Evolutionary conservation across 495 filamentous ascomycete species (phyloP), one percentile per base, ranked within the genome.

Genomic region (Penicillium silybi): DNA sequence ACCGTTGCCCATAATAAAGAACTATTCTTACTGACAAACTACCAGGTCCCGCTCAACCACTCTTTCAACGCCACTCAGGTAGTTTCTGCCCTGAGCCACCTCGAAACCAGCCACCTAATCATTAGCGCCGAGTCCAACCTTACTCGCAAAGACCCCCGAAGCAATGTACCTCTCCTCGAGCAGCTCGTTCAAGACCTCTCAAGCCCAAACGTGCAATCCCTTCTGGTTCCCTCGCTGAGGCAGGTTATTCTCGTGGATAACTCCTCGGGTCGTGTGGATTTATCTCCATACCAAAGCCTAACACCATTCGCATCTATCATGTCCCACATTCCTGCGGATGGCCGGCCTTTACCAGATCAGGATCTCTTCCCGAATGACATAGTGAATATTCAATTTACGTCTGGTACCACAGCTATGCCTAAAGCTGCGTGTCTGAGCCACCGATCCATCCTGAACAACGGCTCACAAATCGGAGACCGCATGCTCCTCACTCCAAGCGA

Each of bases 321-420:
- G 32, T 69, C 81, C 3, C 54, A 77, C 19, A 65, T 87, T 13
- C 49, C 80, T 11, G 69, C 76, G 34, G 78, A 85, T 49, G 72
- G 75, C 1, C 44, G 22, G 6, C 34, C 63, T 16, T 65, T 76
- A 22, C 65, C 66, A 19, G 67, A 66, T 37, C 77, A 65, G 38
- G 65, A 72, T 1, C 76, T 97, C 16, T 70, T 75, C 11, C 73
- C 81, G 0, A 61, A 83, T 50, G 93, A 98, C 15, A 82, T 88
- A 3, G 84, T 95, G 40, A 97, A 97, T 64, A 96, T 98, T 56
- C 93, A 98, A 63, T 98, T 97, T 69, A 98, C 93, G 7, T 92
- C 88, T 6, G 93, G 92, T 23, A 98, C 92, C 6, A 98, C 92
- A 0, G 85, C 85, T 0, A 73, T 80, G 62, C 93, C 93, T 2